phyloP scores from a whole-genome alignment of 345 rosid species.

The Citrus hindsii region DNA sequence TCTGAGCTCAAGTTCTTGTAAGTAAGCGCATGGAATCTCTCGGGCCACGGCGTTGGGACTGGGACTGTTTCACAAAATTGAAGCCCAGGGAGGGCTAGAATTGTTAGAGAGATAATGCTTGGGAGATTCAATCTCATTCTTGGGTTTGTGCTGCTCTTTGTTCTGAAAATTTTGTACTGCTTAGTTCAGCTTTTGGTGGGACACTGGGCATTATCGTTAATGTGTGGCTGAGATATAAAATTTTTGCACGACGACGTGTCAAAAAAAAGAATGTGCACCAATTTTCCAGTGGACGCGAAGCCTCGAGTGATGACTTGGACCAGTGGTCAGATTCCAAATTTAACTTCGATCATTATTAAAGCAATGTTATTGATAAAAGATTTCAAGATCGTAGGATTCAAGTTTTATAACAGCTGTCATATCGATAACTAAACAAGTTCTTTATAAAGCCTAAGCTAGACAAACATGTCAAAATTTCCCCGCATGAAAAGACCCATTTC shows the following conservation, averaged over 20 bases:
- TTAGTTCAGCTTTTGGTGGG: too few relatives aligned
- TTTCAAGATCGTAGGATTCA: neutral
- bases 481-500: neutral
- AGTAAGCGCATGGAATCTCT: slow-evolving; percentile 34
- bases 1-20: slow-evolving; percentile 22
- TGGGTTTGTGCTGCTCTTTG: too few relatives aligned
- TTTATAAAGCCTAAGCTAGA: neutral
- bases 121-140: too few relatives aligned
- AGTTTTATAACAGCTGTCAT: neutral
- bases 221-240: neutral
- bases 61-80: slow-evolving; percentile 5
- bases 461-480: neutral
- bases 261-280: too few relatives aligned
- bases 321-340: too few relatives aligned
- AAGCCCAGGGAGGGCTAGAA: neutral
- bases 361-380: neutral
- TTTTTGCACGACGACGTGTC: too few relatives aligned
- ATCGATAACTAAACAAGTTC: neutral
- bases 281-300: too few relatives aligned
- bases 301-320: too few relatives aligned
- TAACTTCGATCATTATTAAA: too few relatives aligned
- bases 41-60: slow-evolving; percentile 36
- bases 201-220: neutral
- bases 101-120: too few relatives aligned
- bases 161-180: too few relatives aligned